Base-by-base conservation (phyloP, 441 rosid genomes). In the Raphanus hybrid region DNA sequence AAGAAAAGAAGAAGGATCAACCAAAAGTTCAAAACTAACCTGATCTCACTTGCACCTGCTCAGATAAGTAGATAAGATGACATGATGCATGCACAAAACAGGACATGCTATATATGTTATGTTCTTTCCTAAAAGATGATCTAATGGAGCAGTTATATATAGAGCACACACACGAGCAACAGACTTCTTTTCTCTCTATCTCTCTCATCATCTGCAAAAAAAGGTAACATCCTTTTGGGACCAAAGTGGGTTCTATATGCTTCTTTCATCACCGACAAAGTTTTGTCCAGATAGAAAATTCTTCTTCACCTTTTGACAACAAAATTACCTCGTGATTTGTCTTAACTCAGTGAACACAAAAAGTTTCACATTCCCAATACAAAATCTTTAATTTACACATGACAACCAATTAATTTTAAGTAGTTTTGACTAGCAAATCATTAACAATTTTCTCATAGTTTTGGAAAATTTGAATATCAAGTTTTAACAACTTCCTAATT, bases 21-120 rank as follows among this genome's bases (percentile, higher is more conserved):
- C 8, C 11, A 50, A 74, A 73, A 68, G 66, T 54, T 39, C 12
- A 50, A 74, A 73, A 68, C 70, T 54, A 78, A 78, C 67, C 11
- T 78, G 60, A 78, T 63, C 78, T 69, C 78, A 74, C 15, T 62
- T 69, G 26, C 67, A 78, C 67, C 78, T 74, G 57, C 75, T 74
- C 73, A 64, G 43, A 67, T 73, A 63, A 54, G 29, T 23, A 73
- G 82, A 74, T 73, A 67, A 68, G 74, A 41, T 73, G 65, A 63
- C 74, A 18, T 18, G 43, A 41, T 9, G 26, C 50, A 52, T 54
- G 73, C 26, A 50, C 4, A 48, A 60, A 73, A 27, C 66, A 64
- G 2, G 32, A 54, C 16, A 69, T 76, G 58, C 7, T 52, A 10
- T 1, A 57, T 57, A 6, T 62, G 45, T 29, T 50, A 6, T 62